Conservation (phyloP, 257 asterid genomes). For the Scutellaria baicalensis region DNA sequence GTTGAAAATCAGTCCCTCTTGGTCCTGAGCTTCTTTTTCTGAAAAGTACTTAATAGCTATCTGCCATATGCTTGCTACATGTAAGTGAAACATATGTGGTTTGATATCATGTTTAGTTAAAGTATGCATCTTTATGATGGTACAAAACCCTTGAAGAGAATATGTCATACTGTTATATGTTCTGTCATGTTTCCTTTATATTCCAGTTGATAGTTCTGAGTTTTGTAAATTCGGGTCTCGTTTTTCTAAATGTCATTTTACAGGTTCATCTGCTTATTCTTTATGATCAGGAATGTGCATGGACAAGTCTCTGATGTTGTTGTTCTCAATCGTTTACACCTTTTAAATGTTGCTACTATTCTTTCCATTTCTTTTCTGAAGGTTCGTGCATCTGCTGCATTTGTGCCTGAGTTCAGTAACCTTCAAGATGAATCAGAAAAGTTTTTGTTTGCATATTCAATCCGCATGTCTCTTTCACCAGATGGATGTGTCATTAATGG, state of each 20-base stretch:
- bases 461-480: slow-evolving; percentile 73
- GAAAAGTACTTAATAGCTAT: not conserved
- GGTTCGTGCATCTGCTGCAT: slow-evolving; percentile 92
- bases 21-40: not conserved
- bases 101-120: not conserved
- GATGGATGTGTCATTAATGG: slow-evolving; percentile 72
- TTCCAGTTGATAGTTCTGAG: not conserved
- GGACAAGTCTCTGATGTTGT: not conserved
- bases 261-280: not conserved
- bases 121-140: not conserved
- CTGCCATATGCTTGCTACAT: not conserved
- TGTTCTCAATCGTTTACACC: not conserved
- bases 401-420: slow-evolving; percentile 76
- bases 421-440: slow-evolving; percentile 46
- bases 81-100: not conserved
- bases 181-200: not conserved
- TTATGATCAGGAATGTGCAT: not conserved
- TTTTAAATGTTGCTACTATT: slow-evolving; percentile 1
- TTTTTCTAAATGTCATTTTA: not conserved
- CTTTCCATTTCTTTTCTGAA: slow-evolving; percentile 18
- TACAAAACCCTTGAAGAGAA: not conserved
- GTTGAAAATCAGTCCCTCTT: not conserved
- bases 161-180: not conserved
- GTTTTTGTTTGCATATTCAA: slow-evolving; percentile 66
- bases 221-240: not conserved